Base-by-base conservation (phyloP, 805 yeast genomes). In the Candida coquimbonensis region DNA sequence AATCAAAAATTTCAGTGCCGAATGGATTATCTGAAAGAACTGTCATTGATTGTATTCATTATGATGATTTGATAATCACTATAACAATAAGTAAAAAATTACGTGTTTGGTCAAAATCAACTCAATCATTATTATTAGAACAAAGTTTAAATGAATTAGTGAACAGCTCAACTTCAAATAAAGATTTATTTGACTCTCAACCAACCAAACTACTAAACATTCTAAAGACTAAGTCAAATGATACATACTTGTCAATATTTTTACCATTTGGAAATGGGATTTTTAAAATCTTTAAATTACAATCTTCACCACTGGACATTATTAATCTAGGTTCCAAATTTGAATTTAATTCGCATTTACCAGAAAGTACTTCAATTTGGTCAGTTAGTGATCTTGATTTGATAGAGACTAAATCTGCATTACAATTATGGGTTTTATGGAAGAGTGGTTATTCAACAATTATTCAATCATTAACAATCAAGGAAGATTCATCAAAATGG, bases 401-500 rank as follows among this genome's bases (percentile, higher is more conserved):
- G 25, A 46, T 53, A 21, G n/a, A 45, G 2, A 38, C n/a, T 32
- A 14, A 39, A 7, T 43, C 47, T 5, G 45, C 51, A 34, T 45
- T 71, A 19, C 63, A 65, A 38, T 49, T 75, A 3, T 63, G 71
- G 58, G 66, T 70, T 1, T 63, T 82, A 32, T 80, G 87, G 86
- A 83, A 81, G 55, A 77, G 85, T 52, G 81, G 82, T 50, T 71
- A 77, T 2, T 70, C 76, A 1, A 73, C 80, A 13, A 63, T 70
- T 36, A 51, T 77, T n/a, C 70, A 70, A 46, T 53, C 62, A 13
- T 50, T 69, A 35, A 59, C 62, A 13, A 45, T 69, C 17, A 42
- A 48, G 14, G 55, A 62, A 33, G 64, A 64, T 17, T 44, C 44
- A 1, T 42, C 58, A 3, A 38, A 48, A 19, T 62, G 64, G 66